phyloP scores from a whole-genome alignment of 495 filamentous ascomycete species.

The Neurospora hispaniola region DNA sequence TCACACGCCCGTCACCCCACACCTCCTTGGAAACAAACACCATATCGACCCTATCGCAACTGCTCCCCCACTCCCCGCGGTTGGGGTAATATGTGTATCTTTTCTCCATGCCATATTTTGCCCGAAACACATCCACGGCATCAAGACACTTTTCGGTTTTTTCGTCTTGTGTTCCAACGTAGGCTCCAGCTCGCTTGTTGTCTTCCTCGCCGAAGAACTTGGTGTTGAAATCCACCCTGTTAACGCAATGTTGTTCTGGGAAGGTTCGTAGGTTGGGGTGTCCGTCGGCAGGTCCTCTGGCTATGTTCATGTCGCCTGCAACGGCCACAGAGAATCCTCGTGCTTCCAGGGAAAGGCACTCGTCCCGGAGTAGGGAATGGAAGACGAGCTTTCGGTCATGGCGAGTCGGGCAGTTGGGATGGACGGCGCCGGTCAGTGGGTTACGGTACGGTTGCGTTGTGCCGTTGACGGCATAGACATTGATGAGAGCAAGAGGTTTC shows the following conservation, averaged over 20 bases:
- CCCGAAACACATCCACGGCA: slow-evolving; percentile 23
- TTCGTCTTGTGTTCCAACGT: slow-evolving; percentile 11
- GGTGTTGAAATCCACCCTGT: slow-evolving; percentile 37
- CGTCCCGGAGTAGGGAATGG: slow-evolving; percentile 30
- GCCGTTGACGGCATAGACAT: slow-evolving; percentile 45
- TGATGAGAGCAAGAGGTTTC: slow-evolving; percentile 28
- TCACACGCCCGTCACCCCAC: slow-evolving; percentile 9
- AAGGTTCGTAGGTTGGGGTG: slow-evolving; percentile 31
- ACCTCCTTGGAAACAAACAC: slow-evolving; percentile 17
- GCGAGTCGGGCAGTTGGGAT: slow-evolving; percentile 22
- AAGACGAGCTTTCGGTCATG: slow-evolving; percentile 41
- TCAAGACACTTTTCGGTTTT: slow-evolving; percentile 7
- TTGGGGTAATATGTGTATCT: slow-evolving; percentile 25
- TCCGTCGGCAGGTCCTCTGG: slow-evolving; percentile 30
- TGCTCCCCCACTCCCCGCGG: slow-evolving; percentile 21
- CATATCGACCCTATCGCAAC: slow-evolving; percentile 31
- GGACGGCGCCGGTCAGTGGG: slow-evolving; percentile 26
- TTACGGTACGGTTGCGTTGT: slow-evolving; percentile 35
- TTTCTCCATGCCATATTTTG: slow-evolving; percentile 14
- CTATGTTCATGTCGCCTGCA: slow-evolving; percentile 41
- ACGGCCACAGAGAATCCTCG: slow-evolving; percentile 32
- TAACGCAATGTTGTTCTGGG: slow-evolving; percentile 33
- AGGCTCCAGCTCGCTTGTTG: slow-evolving; percentile 10
- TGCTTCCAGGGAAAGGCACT: slow-evolving; percentile 26
- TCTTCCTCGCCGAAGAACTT: slow-evolving; percentile 33